Conservation (phyloP, 1,284 basidiomycete species). For the Ganoderma leucocontextum region DNA sequence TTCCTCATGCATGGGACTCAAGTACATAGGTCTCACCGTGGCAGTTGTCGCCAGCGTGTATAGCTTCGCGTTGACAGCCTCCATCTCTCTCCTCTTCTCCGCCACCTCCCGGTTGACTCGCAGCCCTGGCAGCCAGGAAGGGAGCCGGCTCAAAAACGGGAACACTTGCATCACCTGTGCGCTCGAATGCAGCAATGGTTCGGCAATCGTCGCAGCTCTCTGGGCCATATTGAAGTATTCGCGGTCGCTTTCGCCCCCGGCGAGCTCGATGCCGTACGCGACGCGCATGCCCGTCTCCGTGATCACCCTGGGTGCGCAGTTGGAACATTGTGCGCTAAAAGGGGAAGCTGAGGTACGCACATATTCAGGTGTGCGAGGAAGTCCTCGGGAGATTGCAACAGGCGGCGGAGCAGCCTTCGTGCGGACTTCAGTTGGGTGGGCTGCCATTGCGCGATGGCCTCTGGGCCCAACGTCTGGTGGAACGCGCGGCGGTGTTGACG, state of each 20-base stretch:
- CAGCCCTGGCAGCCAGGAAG: conserved; percentile 3
- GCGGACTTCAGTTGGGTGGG: neutral
- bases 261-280: neutral
- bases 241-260: neutral
- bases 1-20: neutral
- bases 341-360: neutral
- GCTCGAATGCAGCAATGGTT: neutral
- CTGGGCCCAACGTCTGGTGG: neutral
- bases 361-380: conserved; percentile 2
- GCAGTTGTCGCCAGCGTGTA: neutral
- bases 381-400: neutral
- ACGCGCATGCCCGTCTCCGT: conserved; percentile 1
- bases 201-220: neutral
- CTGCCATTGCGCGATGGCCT: conserved; percentile 1
- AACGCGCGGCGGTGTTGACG: conserved; percentile 1
- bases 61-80: neutral
- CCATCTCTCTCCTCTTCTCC: neutral
- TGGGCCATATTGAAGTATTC: conserved; percentile 2
- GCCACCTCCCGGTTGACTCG: neutral
- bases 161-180: neutral
- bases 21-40: neutral
- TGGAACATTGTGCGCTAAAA: neutral
- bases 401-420: neutral
- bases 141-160: neutral
- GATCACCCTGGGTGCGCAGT: neutral